Base-by-base conservation (phyloP, 805 yeast genomes). In the Hanseniaspora jakobsenii region DNA sequence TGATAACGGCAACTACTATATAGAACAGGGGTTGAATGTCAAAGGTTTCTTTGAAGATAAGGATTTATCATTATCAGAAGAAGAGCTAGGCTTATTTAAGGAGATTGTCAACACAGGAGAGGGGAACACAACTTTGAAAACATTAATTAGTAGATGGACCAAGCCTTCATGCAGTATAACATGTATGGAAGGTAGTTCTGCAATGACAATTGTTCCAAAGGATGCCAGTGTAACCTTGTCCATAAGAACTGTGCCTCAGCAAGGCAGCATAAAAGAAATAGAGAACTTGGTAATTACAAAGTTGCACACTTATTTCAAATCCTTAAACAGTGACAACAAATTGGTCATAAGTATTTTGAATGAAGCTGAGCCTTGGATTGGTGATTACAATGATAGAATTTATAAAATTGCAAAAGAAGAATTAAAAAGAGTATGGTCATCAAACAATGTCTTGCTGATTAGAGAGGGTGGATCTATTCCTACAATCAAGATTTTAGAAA, bases 381-480 rank as follows among this genome's bases (percentile, higher is more conserved):
- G 96, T 4, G 86, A 91, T 53, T 81, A 87, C 12, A 62, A 67
- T 12, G 86, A 83, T 55, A 69, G 69, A 34, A 84, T 87, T 2
- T 91, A 82, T 59, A 69, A 73, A 53, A 69, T 81, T 7, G 64
- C 91, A 28, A 67, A 70, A 44, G 64, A 73, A 19, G 84, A 81
- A 40, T 66, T 89, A 26, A 62, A 66, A 32, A 59, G 65, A 3
- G 82, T 77, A 45, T 89, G 98, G 98, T 75, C 73, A 0, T 63
- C 67, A 10, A 36, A 36, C 9, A 83, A 81, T 44, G 96, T 97
- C 2, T 64, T 89, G 32, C 79, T 77, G 49, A 83, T 91, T 26
- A 73, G 97, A 51, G 98, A 91, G 64, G 98, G 98, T 49, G 98
- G 98, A 0, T 84, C 96, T 0, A 86, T 89, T 58, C 96, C 98